Conservation (phyloP, 139 green algal species). For the Chlorella sp. region DNA sequence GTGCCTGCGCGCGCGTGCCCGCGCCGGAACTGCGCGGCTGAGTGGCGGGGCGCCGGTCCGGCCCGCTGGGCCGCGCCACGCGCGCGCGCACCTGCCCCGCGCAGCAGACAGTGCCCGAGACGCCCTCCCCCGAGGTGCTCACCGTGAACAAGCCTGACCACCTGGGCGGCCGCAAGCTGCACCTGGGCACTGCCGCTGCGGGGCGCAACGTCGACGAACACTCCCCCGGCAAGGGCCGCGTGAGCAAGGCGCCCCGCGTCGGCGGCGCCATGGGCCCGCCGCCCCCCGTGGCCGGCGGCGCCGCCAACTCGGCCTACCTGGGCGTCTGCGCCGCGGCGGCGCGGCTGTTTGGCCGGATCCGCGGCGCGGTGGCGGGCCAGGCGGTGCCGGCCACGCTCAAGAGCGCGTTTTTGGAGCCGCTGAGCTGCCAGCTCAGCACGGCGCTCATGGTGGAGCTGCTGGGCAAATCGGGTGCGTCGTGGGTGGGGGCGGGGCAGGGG, state of each 20-base stretch:
- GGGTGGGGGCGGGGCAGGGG: too few relatives aligned
- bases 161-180: not conserved
- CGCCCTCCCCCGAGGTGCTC: slow-evolving; percentile 62
- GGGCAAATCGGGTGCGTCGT: too few relatives aligned
- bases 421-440: slow-evolving; percentile 49
- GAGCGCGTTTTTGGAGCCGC: slow-evolving; percentile 81
- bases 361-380: slow-evolving; percentile 56
- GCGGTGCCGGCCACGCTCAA: slow-evolving; percentile 80
- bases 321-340: slow-evolving; percentile 53
- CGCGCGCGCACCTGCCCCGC: too few relatives aligned
- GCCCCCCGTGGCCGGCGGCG: not conserved
- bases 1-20: too few relatives aligned
- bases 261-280: not conserved
- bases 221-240: slow-evolving; percentile 57
- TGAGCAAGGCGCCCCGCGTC: slow-evolving; percentile 47
- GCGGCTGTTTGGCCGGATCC: slow-evolving; percentile 62
- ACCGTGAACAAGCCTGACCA: slow-evolving; percentile 24
- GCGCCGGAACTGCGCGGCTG: too few relatives aligned
- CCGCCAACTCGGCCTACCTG: slow-evolving; percentile 24
- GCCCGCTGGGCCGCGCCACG: too few relatives aligned
- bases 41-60: too few relatives aligned
- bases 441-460: slow-evolving; percentile 74
- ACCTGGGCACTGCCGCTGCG: slow-evolving; percentile 1
- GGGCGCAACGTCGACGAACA: slow-evolving; percentile 60
- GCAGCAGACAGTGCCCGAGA: slow-evolving; percentile 78